Evolutionary conservation across 2,329 filamentous ascomycete genomes (phyloP), one percentile per base, ranked within the genome.

Genomic region (Nothophoma quercina): DNA sequence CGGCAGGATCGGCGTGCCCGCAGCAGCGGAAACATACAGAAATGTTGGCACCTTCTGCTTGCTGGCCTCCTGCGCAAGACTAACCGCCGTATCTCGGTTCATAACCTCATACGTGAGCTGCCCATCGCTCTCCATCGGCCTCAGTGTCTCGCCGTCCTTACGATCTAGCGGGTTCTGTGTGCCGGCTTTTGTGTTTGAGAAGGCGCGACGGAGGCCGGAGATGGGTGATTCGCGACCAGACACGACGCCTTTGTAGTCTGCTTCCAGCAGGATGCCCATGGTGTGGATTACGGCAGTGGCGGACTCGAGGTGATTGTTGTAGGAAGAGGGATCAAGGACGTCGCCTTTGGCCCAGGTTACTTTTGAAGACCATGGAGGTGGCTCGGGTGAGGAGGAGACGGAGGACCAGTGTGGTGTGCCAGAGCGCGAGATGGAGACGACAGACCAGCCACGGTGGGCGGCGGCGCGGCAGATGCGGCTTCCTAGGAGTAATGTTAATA

Each of bases 21-120:
- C 91, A 0, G 91, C 90, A 2, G 95, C 95, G 28, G 92, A 96
- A 56, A 99, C 88, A 79, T 91, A 98, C 54, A 88, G 86, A 71
- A 96, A 97, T 0, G 87, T 85, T 15, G 81, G 77, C 12, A 88
- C 87, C 28, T 85, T 81, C 54, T 85, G 84, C 26, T 78, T 78
- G 21, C 83, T 82, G 1, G 92, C 87, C 71, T 93, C 90, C 67
- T 88, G 86, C 12, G 93, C 95, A 12, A 97, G 82, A 47, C 88
- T 84, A 56, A 98, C 85, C 39, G 93, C 93, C 78, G 83, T 83
- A 77, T 98, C 93, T 51, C 95, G 85, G 78, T 99, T 99, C 91
- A 99, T 97, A 55, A 92, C 82, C 79, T 98, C 95, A 78, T 99
- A 99, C 15, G 93, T 97, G 66, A 96, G 81, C 76, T 95, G 89